Evolutionary conservation across 768 basidiomycete genomes (phyloP), one percentile per base, ranked within the genome.

Genomic region (Termitomyces titanicus): DNA sequence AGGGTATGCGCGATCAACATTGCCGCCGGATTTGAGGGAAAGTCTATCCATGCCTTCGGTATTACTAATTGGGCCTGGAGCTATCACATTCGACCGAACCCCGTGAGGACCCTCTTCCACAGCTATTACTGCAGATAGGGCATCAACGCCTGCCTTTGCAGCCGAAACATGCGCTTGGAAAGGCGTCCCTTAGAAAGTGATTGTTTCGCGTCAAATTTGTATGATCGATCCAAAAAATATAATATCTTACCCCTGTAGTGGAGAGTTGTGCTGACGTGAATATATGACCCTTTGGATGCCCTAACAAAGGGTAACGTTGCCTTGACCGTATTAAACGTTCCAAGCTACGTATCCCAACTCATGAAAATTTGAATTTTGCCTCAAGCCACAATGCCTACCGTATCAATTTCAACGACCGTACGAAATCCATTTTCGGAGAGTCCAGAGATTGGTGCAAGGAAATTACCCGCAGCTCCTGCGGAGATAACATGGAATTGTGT

Each of bases 31-130:
- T 58, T 71, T 72, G 37, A 68, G 62, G 7, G 70, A 63, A 31
- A 91, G 78, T n/a, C 52, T 44, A 25, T 53, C 44, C 52, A 53
- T 46, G 20, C 52, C 52, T 68, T 89, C 92, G 1, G 96, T 97
- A 10, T 77, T 83, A 5, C 63, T 80, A 54, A 96, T 95, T 6
- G 90, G 86, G 3, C 94, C 89, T 5, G 92, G 92, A 3, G 91
- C 80, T 61, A 94, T 85, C 45, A 90, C 84, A 63, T 93, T 97
- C 17, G 92, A 91, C 44, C 95, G 85, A 18, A 98, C 85, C n/a
- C 96, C 96, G 62, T 84, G 81, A 4, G 95, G 96, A 1, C 95
- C 96, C 72, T 96, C 94, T 72, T 98, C 95, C 12, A 96, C 82
- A 2, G 95, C 94, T 25, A 98, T 72, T 3, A 92, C 94, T 1